These are phyloP conservation scores for Pouteria glomerata DNA, from an alignment of 148 eudicot species.

Conservation along the genomic window DNA sequence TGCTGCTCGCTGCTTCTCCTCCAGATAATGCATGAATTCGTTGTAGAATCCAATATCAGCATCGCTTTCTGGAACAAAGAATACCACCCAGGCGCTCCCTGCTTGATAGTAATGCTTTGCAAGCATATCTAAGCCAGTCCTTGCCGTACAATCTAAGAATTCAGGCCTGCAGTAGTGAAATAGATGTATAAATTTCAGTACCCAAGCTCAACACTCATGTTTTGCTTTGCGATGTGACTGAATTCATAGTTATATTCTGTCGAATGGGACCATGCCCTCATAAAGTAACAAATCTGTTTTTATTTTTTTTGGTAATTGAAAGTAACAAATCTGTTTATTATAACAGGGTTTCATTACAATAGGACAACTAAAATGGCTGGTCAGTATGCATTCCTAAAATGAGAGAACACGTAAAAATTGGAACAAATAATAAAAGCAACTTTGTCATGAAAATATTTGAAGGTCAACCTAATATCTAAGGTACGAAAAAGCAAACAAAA, in stretches of 20 bases:
- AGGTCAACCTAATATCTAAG: background rate
- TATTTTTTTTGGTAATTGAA: too few species aligned
- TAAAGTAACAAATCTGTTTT: background rate
- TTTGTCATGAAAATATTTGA: background rate
- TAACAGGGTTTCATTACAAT: background rate
- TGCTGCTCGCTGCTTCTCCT: slow-evolving; percentile 75
- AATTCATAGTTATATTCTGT: background rate
- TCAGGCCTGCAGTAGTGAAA: slow-evolving; percentile 57
- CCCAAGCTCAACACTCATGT: background rate
- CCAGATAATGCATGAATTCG: slow-evolving; percentile 77
- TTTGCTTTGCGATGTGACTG: background rate
- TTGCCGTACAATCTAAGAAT: slow-evolving; percentile 74
- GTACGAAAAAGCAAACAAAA: background rate
- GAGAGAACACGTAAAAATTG: background rate
- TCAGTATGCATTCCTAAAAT: background rate
- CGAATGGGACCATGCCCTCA: background rate
- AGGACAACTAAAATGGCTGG: background rate
- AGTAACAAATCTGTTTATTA: too few species aligned
- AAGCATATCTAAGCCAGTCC: slow-evolving; percentile 84
- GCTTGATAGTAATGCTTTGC: slow-evolving; percentile 86
- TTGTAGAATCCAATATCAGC: slow-evolving; percentile 72
- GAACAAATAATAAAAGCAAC: background rate
- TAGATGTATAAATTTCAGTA: background rate
- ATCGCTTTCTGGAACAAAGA: slow-evolving; percentile 74
- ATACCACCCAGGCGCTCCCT: slow-evolving; percentile 69